These are phyloP conservation scores for Rutstroemia sp. DNA, from an alignment of 2,329 filamentous ascomycete genomes.

Conservation along the genomic window DNA sequence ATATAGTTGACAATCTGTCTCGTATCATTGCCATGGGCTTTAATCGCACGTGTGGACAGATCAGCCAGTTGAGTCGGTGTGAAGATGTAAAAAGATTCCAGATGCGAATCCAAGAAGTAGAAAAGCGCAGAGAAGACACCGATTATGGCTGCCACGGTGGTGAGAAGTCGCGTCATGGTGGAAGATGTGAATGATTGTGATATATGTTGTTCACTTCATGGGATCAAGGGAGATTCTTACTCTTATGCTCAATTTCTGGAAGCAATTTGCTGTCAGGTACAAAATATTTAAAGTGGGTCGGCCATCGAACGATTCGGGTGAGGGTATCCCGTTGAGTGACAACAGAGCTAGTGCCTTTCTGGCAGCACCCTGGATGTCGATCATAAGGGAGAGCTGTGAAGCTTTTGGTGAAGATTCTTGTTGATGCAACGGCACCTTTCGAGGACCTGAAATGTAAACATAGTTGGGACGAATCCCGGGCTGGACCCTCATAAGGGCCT, in stretches of 20 bases:
- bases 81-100: slow-evolving; percentile 64
- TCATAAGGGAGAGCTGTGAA: background rate
- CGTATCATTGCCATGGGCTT: slow-evolving; percentile 68
- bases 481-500: too few relatives aligned
- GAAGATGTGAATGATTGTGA: background rate
- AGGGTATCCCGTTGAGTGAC: background rate
- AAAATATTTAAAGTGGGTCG: background rate
- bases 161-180: slow-evolving; percentile 28
- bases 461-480: too few relatives aligned
- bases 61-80: slow-evolving; percentile 59
- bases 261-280: background rate
- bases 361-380: background rate
- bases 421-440: too few relatives aligned
- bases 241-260: background rate
- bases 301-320: background rate
- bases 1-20: slow-evolving; percentile 61
- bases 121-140: slow-evolving; percentile 47
- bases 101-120: slow-evolving; percentile 49
- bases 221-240: background rate
- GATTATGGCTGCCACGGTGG: slow-evolving; percentile 44
- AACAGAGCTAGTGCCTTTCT: background rate
- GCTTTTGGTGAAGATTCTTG: too few relatives aligned
- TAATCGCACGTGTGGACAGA: slow-evolving; percentile 58
- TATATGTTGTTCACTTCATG: background rate
- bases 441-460: too few relatives aligned